Conservation (phyloP, 148 eudicot species). For the Vaccinium corymbosum region DNA sequence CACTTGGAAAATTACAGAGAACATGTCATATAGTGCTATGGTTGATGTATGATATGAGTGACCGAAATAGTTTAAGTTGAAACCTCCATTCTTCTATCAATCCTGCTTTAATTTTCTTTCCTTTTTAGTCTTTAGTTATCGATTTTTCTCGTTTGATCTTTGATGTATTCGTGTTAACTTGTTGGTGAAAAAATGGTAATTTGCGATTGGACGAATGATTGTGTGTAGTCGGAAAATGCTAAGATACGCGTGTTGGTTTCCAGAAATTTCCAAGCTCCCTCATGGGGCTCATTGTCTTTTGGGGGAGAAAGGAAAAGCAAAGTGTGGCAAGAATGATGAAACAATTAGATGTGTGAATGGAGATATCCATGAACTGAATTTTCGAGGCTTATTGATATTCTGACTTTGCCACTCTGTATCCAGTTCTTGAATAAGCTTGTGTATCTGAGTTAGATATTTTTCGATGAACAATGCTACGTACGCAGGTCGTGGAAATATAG, state of each 20-base stretch:
- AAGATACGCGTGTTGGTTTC: not conserved
- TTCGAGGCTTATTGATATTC: constrained; percentile 56
- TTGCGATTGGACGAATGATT: not conserved
- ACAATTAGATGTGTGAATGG: constrained; percentile 3
- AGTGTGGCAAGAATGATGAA: constrained; percentile 9
- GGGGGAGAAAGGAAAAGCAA: not conserved
- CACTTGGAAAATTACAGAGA: not conserved
- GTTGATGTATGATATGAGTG: too few species aligned
- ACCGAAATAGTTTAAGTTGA: too few species aligned
- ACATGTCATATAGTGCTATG: too few species aligned
- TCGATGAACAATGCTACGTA: not conserved
- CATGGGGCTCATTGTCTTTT: not conserved
- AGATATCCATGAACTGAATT: constrained; percentile 13
- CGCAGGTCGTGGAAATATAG: too few species aligned
- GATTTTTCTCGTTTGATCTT: not conserved
- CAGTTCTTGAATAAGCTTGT: not conserved
- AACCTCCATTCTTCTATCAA: too few species aligned
- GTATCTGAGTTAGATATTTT: not conserved
- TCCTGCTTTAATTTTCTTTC: not conserved
- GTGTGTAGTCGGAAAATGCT: not conserved
- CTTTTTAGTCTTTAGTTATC: not conserved
- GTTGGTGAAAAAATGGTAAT: not conserved
- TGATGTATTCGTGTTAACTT: not conserved
- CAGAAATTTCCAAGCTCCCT: not conserved
- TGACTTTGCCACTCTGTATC: constrained; percentile 23